Base-by-base conservation (phyloP, 805 yeast genomes). In the Zygoascus biomembranicola region DNA sequence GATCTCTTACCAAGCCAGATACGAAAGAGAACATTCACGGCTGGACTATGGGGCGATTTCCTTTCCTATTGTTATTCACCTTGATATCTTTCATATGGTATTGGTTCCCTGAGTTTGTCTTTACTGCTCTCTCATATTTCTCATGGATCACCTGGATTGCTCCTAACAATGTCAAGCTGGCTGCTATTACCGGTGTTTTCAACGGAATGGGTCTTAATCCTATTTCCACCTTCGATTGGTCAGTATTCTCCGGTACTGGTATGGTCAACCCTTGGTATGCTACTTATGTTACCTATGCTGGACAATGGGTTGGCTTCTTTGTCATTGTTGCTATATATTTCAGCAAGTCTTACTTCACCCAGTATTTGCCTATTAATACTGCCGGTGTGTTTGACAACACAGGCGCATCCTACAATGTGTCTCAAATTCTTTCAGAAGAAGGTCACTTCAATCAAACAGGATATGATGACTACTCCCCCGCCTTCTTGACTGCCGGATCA, bases 71-170 rank as follows among this genome's bases (percentile, higher is more conserved):
- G 28, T 51, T 69, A 45, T 72, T 72, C 2, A 69, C 77, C 53
- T 50, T 61, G 16, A 64, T 64, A 16, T 66, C 76, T 39, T 81
- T 82, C 60, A 56, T 73, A 10, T 84, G 82, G 77, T 79, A 77
- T 63, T 84, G 85, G 82, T 69, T 84, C 58, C 88, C 90, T 13
- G 84, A 81, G 51, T 84, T 73, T 64, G 70, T 85, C 18, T 82
- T 82, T 69, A 70, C 73, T 26, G 87, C 82, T 1, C 73, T 85
- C 51, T 75, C 82, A 1, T 76, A 76, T 59, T 85, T 86, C 67
- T 79, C 74, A 61, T 81, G 85, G 85, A 76, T 78, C 61, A 75
- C 68, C 39, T 80, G 85, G 84, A 79, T 79, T 47, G 70, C 57
- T 1, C 70, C 70, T 18, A 64, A 80, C 57, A 82, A 82, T 61